phyloP scores from a whole-genome alignment of 345 rosid genomes.

The Adansonia digitata region DNA sequence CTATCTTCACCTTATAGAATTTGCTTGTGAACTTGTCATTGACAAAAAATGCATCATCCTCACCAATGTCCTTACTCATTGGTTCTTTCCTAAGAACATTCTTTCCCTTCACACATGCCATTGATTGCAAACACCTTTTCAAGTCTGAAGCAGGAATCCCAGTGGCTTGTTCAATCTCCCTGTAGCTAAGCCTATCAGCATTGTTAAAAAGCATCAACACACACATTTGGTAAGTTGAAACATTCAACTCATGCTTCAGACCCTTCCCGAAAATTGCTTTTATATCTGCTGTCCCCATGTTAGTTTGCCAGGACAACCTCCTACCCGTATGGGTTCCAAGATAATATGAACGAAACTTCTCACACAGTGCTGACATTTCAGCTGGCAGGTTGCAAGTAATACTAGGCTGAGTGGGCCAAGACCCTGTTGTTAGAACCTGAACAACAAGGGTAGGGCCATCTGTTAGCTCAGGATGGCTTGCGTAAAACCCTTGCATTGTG shows the following conservation, averaged over 20 bases:
- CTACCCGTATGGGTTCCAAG: conserved; percentile 98
- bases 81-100: conserved; percentile 93
- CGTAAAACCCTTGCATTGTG: conserved; percentile 78
- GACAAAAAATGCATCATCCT: conserved; percentile 76
- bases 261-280: conserved; percentile 89
- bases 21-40: conserved; percentile 92
- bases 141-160: conserved; percentile 88
- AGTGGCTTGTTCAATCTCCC: conserved; percentile 90
- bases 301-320: conserved; percentile 96
- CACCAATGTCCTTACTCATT: conserved; percentile 91
- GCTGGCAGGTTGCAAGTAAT: conserved; percentile 85
- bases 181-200: conserved; percentile 77
- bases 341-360: conserved; percentile 90
- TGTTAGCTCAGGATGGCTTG: conserved; percentile 65
- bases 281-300: conserved; percentile 97
- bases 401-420: conserved; percentile 97
- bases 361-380: conserved; percentile 79
- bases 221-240: conserved; percentile 98
- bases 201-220: conserved; percentile 87
- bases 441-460: conserved; percentile 88
- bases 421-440: conserved; percentile 93
- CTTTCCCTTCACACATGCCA: conserved; percentile 91
- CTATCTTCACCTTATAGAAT: conserved; percentile 95
- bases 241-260: conserved; percentile 96
- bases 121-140: conserved; percentile 87